phyloP scores from a whole-genome alignment of 2,329 filamentous ascomycete species.

The Aspergillus thermomutatus region DNA sequence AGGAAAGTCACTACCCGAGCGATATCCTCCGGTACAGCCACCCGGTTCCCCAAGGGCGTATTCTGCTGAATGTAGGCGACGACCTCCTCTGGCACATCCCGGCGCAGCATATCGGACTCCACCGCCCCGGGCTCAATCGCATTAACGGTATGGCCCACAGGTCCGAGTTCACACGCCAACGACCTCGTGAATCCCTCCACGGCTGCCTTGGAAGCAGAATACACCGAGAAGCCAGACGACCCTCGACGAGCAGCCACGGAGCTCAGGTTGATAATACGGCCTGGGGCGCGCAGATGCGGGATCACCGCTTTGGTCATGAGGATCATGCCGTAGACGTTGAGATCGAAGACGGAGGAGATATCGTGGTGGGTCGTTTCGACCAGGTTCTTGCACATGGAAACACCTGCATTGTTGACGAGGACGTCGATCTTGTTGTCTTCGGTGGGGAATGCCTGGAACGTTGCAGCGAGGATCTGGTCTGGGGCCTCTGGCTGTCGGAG shows the following conservation, averaged over 20 bases:
- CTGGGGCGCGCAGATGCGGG: slow-evolving; percentile 3
- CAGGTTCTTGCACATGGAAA: neutral
- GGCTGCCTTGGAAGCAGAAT: slow-evolving; percentile 3
- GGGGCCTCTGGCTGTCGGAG: neutral
- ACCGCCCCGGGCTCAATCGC: slow-evolving; percentile 2
- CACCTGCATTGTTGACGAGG: slow-evolving; percentile 8
- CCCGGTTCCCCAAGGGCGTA: slow-evolving; percentile 4
- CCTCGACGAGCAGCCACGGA: neutral
- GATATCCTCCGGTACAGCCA: slow-evolving; percentile 4
- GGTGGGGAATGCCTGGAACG: neutral
- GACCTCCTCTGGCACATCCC: neutral
- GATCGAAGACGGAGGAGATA: slow-evolving; percentile 1
- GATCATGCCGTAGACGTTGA: slow-evolving; percentile 7
- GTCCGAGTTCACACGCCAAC: slow-evolving; percentile 4
- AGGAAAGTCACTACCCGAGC: slow-evolving; percentile 3
- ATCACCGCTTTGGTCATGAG: slow-evolving; percentile 3
- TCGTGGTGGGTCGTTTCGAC: neutral
- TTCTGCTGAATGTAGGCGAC: neutral
- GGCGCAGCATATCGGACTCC: neutral
- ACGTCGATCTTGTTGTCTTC: slow-evolving; percentile 1
- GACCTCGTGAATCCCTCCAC: slow-evolving; percentile 4
- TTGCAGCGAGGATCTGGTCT: neutral
- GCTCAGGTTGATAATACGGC: slow-evolving; percentile 6
- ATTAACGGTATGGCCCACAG: slow-evolving; percentile 4
- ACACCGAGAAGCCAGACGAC: neutral